These are phyloP conservation scores for Aspergillus ibericus DNA, from an alignment of 2,329 filamentous ascomycete species.

Conservation along the genomic window DNA sequence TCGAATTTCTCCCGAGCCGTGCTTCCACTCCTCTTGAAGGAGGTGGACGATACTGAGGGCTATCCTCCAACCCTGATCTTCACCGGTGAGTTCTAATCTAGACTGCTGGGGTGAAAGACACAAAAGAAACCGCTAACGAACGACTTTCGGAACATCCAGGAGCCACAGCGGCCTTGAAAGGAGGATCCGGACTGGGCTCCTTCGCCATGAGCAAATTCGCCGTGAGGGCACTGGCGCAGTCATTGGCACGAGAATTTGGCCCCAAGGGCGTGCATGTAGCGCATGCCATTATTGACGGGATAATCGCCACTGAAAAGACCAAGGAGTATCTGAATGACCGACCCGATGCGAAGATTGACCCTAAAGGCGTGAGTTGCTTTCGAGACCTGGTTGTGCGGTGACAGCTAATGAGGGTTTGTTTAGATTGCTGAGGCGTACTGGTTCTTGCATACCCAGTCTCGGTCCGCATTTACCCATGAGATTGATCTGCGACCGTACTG, in stretches of 20 bases:
- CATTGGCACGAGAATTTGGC: constrained; percentile 56
- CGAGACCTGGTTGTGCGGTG: background rate
- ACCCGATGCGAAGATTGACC: constrained; percentile 53
- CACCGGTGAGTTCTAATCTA: constrained; percentile 32
- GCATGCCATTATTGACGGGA: constrained; percentile 58
- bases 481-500: constrained; percentile 48
- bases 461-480: constrained; percentile 55
- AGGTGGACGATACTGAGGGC: constrained; percentile 34
- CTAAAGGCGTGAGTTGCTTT: constrained; percentile 45
- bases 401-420: background rate
- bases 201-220: constrained; percentile 57
- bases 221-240: constrained; percentile 52
- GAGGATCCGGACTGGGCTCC: constrained; percentile 49
- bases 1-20: constrained; percentile 53
- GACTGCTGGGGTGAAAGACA: too few relatives aligned
- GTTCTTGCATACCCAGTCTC: constrained; percentile 55
- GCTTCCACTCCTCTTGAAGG: constrained; percentile 48
- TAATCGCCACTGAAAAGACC: constrained; percentile 56
- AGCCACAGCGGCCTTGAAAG: constrained; percentile 55
- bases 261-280: constrained; percentile 57
- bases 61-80: constrained; percentile 56
- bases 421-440: constrained; percentile 59
- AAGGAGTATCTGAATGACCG: constrained; percentile 37
- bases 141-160: constrained; percentile 21
- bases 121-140: too few relatives aligned